Base-by-base conservation (phyloP, 176 grass and related monocot genomes). In the Ensete glaucum region DNA sequence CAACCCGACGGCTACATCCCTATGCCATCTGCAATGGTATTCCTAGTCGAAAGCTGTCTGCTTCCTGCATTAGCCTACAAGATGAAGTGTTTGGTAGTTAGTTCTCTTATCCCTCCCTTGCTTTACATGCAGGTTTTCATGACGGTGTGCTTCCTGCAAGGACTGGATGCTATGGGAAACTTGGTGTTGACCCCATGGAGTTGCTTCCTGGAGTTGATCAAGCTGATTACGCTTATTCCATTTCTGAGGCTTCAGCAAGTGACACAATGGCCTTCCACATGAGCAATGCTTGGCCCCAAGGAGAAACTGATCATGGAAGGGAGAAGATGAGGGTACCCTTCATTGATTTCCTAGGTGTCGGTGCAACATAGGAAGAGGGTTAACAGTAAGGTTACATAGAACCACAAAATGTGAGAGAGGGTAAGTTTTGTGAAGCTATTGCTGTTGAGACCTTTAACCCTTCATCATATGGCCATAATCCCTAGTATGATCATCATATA, bases 251-350 rank as follows among this genome's bases (percentile, higher is more conserved):
- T 65, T 65, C 63, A 25, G 63, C 63, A 29, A 20, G n/a, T 64
- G 62, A 9, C 19, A 11, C 62, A 9, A n/a, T 64, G 62, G 62
- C 19, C 19, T 64, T 22, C 62, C 19, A 64, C 17, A 65, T 22
- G 63, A 65, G 63, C 63, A 65, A 65, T 11, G 63, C 21, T 26
- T 65, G 63, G 63, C 8, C n/a, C 11, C 63, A 65, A 12, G 63
- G 63, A 22, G 63, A 65, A 65, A 25, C 21, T 25, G 63, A 27
- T 65, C 63, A 29, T 65, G 63, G 63, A 25, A 65, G 63, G 23
- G 62, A 65, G 62, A 65, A 65, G 63, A 65, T 65, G 4, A 65
- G 63, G 63, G 26, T 65, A 65, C 22, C 63, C 63, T 65, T 65
- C 63, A 65, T 65, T 29, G 63, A 65, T 24, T 65, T 65, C 24